Conservation (phyloP, 2,329 filamentous ascomycete genomes). For the Lachnellula hyalina region DNA sequence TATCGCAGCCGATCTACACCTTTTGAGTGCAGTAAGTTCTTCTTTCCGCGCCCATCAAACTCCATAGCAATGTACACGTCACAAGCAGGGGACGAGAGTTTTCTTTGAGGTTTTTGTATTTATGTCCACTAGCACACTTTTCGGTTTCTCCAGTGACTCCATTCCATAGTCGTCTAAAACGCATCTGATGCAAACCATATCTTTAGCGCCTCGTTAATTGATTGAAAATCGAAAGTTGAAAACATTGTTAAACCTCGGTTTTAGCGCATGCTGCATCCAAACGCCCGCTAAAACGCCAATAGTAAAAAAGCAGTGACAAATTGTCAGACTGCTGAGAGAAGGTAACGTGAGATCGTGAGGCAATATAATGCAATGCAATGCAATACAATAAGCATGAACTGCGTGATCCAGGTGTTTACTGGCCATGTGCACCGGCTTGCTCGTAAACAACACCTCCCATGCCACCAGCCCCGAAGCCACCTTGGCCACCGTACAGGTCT, state of each 20-base stretch:
- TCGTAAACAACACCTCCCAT: conserved; percentile 14
- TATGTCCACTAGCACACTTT: background rate
- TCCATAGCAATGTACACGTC: background rate
- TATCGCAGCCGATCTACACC: no score
- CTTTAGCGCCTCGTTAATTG: background rate
- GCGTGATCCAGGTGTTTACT: conserved; percentile 7
- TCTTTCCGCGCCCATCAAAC: no score
- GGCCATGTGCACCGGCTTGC: conserved; percentile 21
- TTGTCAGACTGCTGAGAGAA: background rate
- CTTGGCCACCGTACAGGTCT: conserved; percentile 13
- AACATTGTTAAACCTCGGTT: no score
- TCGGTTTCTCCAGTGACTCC: no score
- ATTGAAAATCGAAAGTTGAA: no score
- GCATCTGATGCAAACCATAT: background rate
- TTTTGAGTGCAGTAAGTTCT: no score
- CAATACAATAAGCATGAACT: no score
- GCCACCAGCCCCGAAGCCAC: conserved; percentile 10
- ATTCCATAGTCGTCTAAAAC: background rate
- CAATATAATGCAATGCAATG: no score
- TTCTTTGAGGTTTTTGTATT: background rate
- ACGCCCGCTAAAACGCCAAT: background rate
- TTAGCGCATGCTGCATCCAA: background rate
- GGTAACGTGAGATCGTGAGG: no score
- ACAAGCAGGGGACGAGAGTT: background rate
- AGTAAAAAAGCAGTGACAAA: background rate